Conservation (phyloP, 106 monocot species). For the Acanthochlamys bracteata region DNA sequence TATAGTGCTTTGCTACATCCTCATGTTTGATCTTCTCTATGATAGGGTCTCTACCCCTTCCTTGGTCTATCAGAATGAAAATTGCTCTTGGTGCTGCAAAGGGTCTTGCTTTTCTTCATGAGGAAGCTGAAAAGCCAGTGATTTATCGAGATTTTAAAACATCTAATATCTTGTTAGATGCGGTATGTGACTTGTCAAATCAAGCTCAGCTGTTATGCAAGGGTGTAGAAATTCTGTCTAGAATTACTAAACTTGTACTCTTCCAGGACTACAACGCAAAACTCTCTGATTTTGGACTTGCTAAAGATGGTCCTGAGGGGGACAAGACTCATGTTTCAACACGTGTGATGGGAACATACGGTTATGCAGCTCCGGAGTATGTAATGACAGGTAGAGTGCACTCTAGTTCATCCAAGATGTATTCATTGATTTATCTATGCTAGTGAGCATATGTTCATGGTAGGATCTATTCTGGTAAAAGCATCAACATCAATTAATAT, state of each 20-base stretch:
- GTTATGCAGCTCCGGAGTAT: constrained; percentile 84
- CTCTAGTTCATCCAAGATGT: not conserved
- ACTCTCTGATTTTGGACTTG: constrained; percentile 82
- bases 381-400: constrained; percentile 54
- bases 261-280: constrained; percentile 75
- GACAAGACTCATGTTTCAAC: constrained; percentile 77
- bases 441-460: no score
- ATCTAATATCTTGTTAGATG: constrained; percentile 55
- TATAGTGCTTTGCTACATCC: not conserved
- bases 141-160: constrained; percentile 76
- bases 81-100: constrained; percentile 64
- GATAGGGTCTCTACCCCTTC: constrained; percentile 53
- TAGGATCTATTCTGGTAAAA: no score
- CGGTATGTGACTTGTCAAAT: constrained; percentile 14
- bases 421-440: no score
- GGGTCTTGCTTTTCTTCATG: constrained; percentile 60
- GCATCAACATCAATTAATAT: no score
- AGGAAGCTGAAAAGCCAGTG: constrained; percentile 62
- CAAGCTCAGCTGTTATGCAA: not conserved
- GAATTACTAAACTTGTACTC: not conserved
- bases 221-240: no score
- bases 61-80: constrained; percentile 51
- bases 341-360: constrained; percentile 76
- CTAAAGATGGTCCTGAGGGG: constrained; percentile 77
- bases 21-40: not conserved